These are phyloP conservation scores for Cladobotryum protrusum DNA, from an alignment of 2,329 filamentous ascomycete genomes.

Conservation along the genomic window DNA sequence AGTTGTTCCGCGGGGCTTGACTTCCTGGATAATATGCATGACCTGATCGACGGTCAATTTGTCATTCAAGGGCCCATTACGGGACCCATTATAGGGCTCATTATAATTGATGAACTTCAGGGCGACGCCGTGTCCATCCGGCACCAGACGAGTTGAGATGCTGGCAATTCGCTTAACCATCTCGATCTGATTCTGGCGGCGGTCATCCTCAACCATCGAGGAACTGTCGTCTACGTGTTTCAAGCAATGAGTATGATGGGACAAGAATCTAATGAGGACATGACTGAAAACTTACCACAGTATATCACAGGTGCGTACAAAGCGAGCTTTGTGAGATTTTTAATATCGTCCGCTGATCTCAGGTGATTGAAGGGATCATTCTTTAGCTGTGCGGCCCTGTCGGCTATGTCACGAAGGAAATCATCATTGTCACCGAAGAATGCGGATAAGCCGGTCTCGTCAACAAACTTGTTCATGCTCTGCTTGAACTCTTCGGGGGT, in stretches of 20 bases:
- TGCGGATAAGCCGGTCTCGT: background rate
- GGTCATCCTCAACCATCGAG: slow-evolving; percentile 1
- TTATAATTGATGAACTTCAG: slow-evolving; percentile 6
- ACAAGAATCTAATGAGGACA: background rate
- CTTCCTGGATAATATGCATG: background rate
- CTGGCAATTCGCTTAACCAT: slow-evolving; percentile 2
- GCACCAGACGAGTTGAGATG: slow-evolving; percentile 4
- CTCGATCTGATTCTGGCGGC: background rate
- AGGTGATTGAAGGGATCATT: background rate
- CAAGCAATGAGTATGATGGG: too few relatives aligned
- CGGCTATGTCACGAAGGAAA: background rate
- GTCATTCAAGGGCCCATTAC: too few relatives aligned
- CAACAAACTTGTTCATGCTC: background rate
- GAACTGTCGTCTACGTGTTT: slow-evolving; percentile 1
- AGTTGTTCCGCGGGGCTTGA: background rate
- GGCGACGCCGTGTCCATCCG: background rate
- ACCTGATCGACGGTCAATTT: background rate
- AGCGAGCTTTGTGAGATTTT: slow-evolving; percentile 1
- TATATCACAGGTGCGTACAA: slow-evolving; percentile 4
- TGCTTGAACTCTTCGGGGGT: too few relatives aligned
- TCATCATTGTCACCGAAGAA: background rate
- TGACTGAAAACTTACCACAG: background rate
- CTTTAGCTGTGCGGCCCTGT: background rate
- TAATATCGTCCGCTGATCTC: background rate
- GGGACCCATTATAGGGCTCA: too few relatives aligned